A percentile compares a stretch with the other conserved stretches of the same genome.
Conservation (phyloP, 345 rosid genomes). For the Cochlearia excelsa region DNA sequence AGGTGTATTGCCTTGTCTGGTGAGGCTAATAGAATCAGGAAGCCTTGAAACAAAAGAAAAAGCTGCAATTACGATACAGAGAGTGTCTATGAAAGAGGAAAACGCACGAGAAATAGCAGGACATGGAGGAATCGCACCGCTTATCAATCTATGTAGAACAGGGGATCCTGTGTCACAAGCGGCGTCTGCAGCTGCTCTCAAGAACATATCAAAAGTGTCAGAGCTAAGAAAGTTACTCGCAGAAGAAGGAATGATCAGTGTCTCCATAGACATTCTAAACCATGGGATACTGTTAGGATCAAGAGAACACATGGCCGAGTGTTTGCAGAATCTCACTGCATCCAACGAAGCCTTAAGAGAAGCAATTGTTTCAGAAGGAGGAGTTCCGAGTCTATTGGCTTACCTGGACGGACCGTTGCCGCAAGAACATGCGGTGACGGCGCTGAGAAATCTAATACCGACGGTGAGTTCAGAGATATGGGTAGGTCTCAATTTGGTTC, state of each 20-base stretch:
- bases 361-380: constrained; percentile 67
- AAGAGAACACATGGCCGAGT: constrained; percentile 83
- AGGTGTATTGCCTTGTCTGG: constrained; percentile 75
- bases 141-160: constrained; percentile 59
- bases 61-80: constrained; percentile 76
- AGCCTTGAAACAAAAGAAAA: constrained; percentile 68
- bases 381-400: constrained; percentile 59
- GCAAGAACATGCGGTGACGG: constrained; percentile 78
- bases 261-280: constrained; percentile 61
- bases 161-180: constrained; percentile 83
- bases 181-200: constrained; percentile 79
- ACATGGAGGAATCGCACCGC: constrained; percentile 71
- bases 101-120: constrained; percentile 79
- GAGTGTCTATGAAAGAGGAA: constrained; percentile 66
- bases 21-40: constrained; percentile 85
- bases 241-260: constrained; percentile 73
- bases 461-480: constrained; percentile 52
- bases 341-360: constrained; percentile 61
- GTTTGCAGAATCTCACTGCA: constrained; percentile 92
- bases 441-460: constrained; percentile 69
- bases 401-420: constrained; percentile 80
- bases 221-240: constrained; percentile 68
- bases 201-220: constrained; percentile 69
- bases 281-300: constrained; percentile 72
- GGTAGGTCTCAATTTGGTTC: constrained; percentile 52